A percentile compares a stretch with the other conserved stretches of the same genome.
These are phyloP conservation scores for Coemansia asiatica DNA, from an alignment of 192 early-diverging fungal genomes.

Conservation along the genomic window DNA sequence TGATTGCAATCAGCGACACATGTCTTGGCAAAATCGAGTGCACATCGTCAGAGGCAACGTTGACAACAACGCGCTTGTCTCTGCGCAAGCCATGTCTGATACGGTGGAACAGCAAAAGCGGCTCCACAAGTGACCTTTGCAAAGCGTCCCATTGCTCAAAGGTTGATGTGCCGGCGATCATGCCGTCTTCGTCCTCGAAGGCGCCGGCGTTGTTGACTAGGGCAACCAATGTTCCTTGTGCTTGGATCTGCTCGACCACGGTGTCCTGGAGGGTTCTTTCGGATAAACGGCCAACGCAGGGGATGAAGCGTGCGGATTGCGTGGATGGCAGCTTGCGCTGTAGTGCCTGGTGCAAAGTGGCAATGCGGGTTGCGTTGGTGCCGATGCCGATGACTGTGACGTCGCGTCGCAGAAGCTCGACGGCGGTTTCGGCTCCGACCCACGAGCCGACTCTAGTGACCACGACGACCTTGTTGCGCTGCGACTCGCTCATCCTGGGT, in stretches of 20 bases:
- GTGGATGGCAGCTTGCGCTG: slow-evolving; percentile 5
- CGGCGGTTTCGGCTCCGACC: slow-evolving; percentile 27
- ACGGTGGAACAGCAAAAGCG: slow-evolving; percentile 20
- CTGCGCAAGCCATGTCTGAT: slow-evolving; percentile 17
- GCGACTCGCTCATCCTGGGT: not conserved
- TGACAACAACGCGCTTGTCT: slow-evolving; percentile 11
- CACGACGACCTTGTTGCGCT: slow-evolving; percentile 18
- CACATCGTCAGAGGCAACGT: slow-evolving; percentile 32
- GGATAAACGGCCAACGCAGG: slow-evolving; percentile 14
- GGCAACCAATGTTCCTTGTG: slow-evolving; percentile 8
- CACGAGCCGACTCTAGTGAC: slow-evolving; percentile 30
- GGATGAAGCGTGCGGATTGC: slow-evolving; percentile 16
- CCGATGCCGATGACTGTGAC: slow-evolving; percentile 29
- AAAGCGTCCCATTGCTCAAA: slow-evolving; percentile 31
- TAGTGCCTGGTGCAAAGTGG: not conserved
- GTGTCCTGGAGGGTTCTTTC: slow-evolving; percentile 3
- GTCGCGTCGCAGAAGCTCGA: slow-evolving; percentile 17
- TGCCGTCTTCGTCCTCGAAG: slow-evolving; percentile 1
- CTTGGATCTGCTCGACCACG: slow-evolving; percentile 8
- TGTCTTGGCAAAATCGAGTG: slow-evolving; percentile 12
- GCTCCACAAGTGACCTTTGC: slow-evolving; percentile 19
- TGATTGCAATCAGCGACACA: slow-evolving; percentile 32
- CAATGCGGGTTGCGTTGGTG: slow-evolving; percentile 15
- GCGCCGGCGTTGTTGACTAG: slow-evolving; percentile 32
- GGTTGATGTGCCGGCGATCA: not conserved